Conservation (phyloP, 805 yeast species). For the Sugiyamaella valdiviana region DNA sequence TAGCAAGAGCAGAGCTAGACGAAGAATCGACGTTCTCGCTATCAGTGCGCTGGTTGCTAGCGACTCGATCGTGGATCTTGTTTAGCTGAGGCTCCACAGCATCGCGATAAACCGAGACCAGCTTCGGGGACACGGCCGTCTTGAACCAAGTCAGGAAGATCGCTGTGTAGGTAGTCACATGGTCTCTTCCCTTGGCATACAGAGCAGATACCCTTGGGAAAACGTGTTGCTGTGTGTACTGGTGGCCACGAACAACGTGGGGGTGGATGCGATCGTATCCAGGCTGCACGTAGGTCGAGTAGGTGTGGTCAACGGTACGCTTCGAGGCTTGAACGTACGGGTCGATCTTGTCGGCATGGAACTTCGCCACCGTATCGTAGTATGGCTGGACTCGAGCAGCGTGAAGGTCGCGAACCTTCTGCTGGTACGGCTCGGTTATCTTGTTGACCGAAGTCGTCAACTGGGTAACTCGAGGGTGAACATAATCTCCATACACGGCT, state of each 20-base stretch:
- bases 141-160: constrained; percentile 11
- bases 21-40: background rate
- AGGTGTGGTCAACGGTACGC: background rate
- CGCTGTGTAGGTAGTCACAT: background rate
- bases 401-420: constrained; percentile 7
- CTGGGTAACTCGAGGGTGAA: constrained; percentile 9
- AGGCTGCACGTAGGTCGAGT: constrained; percentile 16
- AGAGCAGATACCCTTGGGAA: constrained; percentile 11
- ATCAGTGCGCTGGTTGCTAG: constrained; percentile 4
- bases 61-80: constrained; percentile 22
- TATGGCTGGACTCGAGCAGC: constrained; percentile 14
- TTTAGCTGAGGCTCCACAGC: constrained; percentile 24
- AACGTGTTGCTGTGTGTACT: constrained; percentile 4
- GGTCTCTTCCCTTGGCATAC: background rate
- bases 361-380: constrained; percentile 6
- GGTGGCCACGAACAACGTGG: constrained; percentile 6
- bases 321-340: constrained; percentile 7
- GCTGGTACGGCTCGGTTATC: constrained; percentile 8
- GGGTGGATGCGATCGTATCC: constrained; percentile 7
- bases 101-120: constrained; percentile 16
- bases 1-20: background rate
- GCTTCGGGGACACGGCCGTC: constrained; percentile 14
- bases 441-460: constrained; percentile 2
- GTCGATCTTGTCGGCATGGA: constrained; percentile 8
- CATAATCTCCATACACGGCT: constrained; percentile 7